Percentiles rank a stretch among this genome's conserved stretches.
Evolutionary conservation across 441 rosid genomes (phyloP).

Genomic region (Macaranga tanarius): DNA sequence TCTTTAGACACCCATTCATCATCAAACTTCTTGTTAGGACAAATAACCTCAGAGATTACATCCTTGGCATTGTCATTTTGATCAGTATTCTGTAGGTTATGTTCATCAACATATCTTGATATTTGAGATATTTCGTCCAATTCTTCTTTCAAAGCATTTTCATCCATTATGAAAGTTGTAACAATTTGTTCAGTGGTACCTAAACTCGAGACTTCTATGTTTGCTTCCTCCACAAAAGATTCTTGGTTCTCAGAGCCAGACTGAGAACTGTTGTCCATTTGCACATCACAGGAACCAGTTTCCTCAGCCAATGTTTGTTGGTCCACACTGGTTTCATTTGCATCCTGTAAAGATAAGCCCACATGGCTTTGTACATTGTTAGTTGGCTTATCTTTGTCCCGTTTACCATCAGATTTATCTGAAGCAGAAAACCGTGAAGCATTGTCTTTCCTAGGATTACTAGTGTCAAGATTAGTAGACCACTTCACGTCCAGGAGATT

Average conservation of each 20-base stretch:
- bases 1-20: conserved; percentile 27
- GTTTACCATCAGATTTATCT: conserved; percentile 22
- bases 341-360: conserved; percentile 19
- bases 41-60: conserved; percentile 18
- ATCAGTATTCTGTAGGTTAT: conserved; percentile 21
- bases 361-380: conserved; percentile 24
- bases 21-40: conserved; percentile 23
- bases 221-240: conserved; percentile 31
- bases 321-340: conserved; percentile 18
- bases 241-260: conserved; percentile 29
- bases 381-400: conserved; percentile 21
- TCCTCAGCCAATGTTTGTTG: conserved; percentile 21
- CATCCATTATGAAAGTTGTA: conserved; percentile 28
- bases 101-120: conserved; percentile 31
- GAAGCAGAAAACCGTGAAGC: conserved; percentile 29
- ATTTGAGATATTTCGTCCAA: conserved; percentile 30
- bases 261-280: conserved; percentile 23
- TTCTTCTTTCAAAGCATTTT: conserved; percentile 32
- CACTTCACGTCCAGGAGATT: conserved; percentile 81
- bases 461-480: conserved; percentile 71
- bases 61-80: conserved; percentile 21
- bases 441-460: conserved; percentile 39
- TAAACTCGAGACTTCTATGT: conserved; percentile 26
- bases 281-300: conserved; percentile 28
- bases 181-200: conserved; percentile 30